Percentiles rank a stretch among this genome's conserved stretches.
Conservation (phyloP, 2,329 filamentous ascomycete genomes). For the Xylaria arbuscula region DNA sequence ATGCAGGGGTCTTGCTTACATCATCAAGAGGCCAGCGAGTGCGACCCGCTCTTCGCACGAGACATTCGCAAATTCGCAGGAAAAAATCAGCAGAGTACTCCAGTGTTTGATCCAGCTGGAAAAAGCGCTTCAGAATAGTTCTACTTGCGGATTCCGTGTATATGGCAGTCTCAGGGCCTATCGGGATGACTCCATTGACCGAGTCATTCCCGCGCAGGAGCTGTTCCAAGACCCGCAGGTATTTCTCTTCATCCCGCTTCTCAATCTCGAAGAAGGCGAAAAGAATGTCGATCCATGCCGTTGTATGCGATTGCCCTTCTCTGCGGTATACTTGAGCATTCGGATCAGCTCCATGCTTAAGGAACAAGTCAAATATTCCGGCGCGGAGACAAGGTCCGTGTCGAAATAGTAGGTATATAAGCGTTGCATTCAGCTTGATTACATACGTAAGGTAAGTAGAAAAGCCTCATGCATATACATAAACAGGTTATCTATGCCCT, state of each 20-base stretch:
- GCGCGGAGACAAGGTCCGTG: slow-evolving; percentile 20
- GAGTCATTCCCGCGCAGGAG: slow-evolving; percentile 21
- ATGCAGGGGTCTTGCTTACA: no score
- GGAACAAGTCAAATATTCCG: slow-evolving; percentile 24
- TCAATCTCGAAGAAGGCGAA: slow-evolving; percentile 28
- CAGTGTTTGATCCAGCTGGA: slow-evolving; percentile 21
- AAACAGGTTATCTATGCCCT: no score
- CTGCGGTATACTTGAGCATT: slow-evolving; percentile 26
- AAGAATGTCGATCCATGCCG: slow-evolving; percentile 30
- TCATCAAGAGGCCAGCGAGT: slow-evolving; percentile 21
- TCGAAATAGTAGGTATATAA: no score
- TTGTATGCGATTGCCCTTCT: slow-evolving; percentile 26
- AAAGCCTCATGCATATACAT: no score
- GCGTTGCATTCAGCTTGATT: no score
- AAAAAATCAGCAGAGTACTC: slow-evolving; percentile 18
- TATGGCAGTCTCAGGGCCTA: slow-evolving; percentile 10
- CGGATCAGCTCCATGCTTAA: slow-evolving; percentile 19
- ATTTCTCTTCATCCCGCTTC: slow-evolving; percentile 20
- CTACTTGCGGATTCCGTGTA: slow-evolving; percentile 14
- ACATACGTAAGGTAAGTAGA: no score
- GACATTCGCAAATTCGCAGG: slow-evolving; percentile 17
- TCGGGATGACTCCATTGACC: slow-evolving; percentile 18
- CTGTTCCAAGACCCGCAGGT: slow-evolving; percentile 19
- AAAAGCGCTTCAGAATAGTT: slow-evolving; percentile 29
- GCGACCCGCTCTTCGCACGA: slow-evolving; percentile 22